A percentile compares a stretch with the other conserved stretches of the same genome.
Conservation (phyloP, 2,329 filamentous ascomycete genomes). For the Fusarium brevicatenulatum region DNA sequence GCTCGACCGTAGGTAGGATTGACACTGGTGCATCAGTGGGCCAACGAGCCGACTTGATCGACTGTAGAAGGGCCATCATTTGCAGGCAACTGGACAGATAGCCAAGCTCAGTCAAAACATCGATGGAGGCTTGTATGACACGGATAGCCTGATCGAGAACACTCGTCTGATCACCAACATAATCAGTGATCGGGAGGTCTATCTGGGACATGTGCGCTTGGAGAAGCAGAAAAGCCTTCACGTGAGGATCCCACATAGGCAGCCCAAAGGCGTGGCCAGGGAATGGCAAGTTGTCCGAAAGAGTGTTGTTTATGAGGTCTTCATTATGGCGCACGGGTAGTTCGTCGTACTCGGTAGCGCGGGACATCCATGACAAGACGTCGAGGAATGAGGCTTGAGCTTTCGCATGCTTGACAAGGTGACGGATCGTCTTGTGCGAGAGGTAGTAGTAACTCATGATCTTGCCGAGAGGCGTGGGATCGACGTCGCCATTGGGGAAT, state of each 20-base stretch:
- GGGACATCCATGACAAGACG: conserved; percentile 90
- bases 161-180: conserved; percentile 90
- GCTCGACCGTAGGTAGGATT: conserved; percentile 79
- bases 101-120: conserved; percentile 91
- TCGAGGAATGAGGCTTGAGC: conserved; percentile 81
- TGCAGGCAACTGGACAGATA: conserved; percentile 78
- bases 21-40: conserved; percentile 81
- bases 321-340: conserved; percentile 98
- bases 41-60: conserved; percentile 93
- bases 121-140: conserved; percentile 94
- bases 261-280: conserved; percentile 70
- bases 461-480: conserved; percentile 90
- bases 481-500: conserved; percentile 87
- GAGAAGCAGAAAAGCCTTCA: conserved; percentile 92
- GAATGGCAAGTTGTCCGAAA: conserved; percentile 82
- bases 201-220: conserved; percentile 96
- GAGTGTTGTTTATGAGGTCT: conserved; percentile 92
- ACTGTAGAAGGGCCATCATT: conserved; percentile 89
- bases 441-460: conserved; percentile 99
- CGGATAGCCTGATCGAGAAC: conserved; percentile 97
- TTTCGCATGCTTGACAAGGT: conserved; percentile 81
- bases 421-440: conserved; percentile 92
- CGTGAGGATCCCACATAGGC: conserved; percentile 98
- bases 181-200: conserved; percentile 93
- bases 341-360: conserved; percentile 95